phyloP scores from a whole-genome alignment of 306 rosid species.

The Benincasa hispida region DNA sequence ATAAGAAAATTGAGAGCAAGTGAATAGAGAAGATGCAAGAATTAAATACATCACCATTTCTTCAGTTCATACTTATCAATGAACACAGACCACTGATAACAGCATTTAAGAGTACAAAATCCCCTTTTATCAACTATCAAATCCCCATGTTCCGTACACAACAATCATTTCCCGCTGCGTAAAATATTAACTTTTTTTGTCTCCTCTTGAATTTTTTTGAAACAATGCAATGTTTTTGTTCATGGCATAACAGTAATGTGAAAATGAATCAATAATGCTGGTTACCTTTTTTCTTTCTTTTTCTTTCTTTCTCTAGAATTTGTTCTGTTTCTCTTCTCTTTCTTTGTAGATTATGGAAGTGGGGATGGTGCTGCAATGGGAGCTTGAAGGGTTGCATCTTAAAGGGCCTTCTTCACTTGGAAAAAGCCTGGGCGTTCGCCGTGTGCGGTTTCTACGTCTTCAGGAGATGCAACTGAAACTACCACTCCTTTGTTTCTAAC shows the following conservation, averaged over 20 bases:
- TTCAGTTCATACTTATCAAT: not conserved
- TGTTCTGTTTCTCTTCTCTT: not conserved
- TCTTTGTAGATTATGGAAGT: not conserved
- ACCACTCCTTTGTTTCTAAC: slow-evolving; percentile 72
- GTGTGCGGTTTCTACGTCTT: slow-evolving; percentile 68
- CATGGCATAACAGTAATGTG: not conserved
- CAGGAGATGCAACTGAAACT: slow-evolving; percentile 93
- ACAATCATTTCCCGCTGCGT: not conserved
- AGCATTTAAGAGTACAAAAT: not conserved
- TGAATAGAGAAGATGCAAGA: slow-evolving; percentile 1
- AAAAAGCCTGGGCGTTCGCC: slow-evolving; percentile 52
- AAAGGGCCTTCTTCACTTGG: slow-evolving; percentile 77
- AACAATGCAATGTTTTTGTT: not conserved
- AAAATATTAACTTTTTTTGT: not conserved
- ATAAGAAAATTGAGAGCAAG: not conserved
- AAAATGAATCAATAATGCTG: not conserved
- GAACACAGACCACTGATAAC: not conserved
- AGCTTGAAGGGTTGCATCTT: not conserved
- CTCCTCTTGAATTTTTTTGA: not conserved
- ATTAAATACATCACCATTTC: not conserved
- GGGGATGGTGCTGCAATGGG: not conserved
- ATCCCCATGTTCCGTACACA: not conserved
- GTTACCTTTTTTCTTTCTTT: not conserved
- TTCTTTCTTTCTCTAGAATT: not conserved
- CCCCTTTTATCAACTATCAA: not conserved